Evolutionary conservation across 2,329 filamentous ascomycete genomes (phyloP), one percentile per base, ranked within the genome.

Genomic region (Ascocoryne sarcoides): DNA sequence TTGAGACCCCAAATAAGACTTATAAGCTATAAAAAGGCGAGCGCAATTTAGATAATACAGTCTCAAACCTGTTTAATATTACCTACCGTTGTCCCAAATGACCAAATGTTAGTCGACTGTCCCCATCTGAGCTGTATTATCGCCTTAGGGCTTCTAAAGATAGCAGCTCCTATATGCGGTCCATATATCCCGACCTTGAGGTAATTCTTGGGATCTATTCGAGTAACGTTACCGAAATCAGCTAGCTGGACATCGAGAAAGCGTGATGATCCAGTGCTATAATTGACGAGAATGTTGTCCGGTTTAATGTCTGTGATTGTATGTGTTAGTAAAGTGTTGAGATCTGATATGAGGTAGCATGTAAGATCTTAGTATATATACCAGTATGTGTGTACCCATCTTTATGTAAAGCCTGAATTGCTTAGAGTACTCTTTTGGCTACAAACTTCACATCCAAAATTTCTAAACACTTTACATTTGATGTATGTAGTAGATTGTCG

Each of bases 91-190:
- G 59, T 47, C 30, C 62, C 59, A 44, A 63, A 62, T 32, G 62
- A 65, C 60, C 61, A 65, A 44, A 65, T 63, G 40, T 65, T 61
- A 32, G 60, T 57, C 16, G 62, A 51, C 29, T 56, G 59, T 32
- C 59, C 61, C 60, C 61, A 65, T 35, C 47, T 52, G 30, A 60
- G 40, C 28, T 55, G 43, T 16, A 62, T 36, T 40, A 55, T 46
- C 8, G 58, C 52, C 49, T 65, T 60, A 40, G 61, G 61, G 38
- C 62, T 65, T 42, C 60, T 46, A 46, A 58, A 66, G 26, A 65
- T 60, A 17, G 58, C 47, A 23, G 62, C 52, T 42, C 61, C 62
- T 8, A 65, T 60, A 32, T 46, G 43, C 15, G 42, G 44, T 44
- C 51, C 47, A 39, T 45, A 37, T 20, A 42, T 46, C 14, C 43